Evolutionary conservation across 2,329 filamentous ascomycete species (phyloP).

Genomic region (Madurella fahalii): DNA sequence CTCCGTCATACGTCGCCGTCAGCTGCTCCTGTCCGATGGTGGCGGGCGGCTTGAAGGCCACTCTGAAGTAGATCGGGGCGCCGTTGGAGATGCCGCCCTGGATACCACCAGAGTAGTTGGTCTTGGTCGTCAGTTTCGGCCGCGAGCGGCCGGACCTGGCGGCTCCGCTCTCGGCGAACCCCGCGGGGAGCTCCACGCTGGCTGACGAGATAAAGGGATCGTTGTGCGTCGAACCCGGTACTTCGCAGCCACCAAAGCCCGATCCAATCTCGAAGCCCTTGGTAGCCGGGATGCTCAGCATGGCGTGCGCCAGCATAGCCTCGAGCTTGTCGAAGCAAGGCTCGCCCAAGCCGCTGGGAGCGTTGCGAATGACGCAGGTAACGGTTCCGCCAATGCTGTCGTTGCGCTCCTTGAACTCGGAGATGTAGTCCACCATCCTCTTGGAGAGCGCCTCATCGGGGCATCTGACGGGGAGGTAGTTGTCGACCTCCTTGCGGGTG

Average conservation of each 20-base stretch:
- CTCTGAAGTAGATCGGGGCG: conserved; percentile 87
- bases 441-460: conserved; percentile 61
- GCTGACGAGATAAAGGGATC: conserved; percentile 71
- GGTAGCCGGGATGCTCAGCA: conserved; percentile 90
- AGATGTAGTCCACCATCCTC: conserved; percentile 76
- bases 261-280: conserved; percentile 96
- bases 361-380: conserved; percentile 86
- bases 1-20: conserved; percentile 74
- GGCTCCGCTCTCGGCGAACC: conserved; percentile 43
- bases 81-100: conserved; percentile 96
- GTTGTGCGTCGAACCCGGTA: conserved; percentile 88
- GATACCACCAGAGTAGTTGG: conserved; percentile 92
- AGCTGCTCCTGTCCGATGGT: conserved; percentile 87
- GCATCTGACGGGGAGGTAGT: conserved; percentile 81
- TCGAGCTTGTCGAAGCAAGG: conserved; percentile 95
- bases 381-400: conserved; percentile 95
- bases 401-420: conserved; percentile 68
- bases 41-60: conserved; percentile 91
- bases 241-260: conserved; percentile 80
- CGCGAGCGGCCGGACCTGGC: conserved; percentile 44
- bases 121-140: conserved; percentile 74
- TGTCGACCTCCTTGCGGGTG: conserved; percentile 72
- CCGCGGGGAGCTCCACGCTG: conserved; percentile 31
- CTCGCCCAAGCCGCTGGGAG: conserved; percentile 82
- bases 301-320: conserved; percentile 84